Percentiles rank a stretch among this genome's conserved stretches.
phyloP scores from a whole-genome alignment of 192 early-diverging fungal genomes.

The Gonapodya prolifera region DNA sequence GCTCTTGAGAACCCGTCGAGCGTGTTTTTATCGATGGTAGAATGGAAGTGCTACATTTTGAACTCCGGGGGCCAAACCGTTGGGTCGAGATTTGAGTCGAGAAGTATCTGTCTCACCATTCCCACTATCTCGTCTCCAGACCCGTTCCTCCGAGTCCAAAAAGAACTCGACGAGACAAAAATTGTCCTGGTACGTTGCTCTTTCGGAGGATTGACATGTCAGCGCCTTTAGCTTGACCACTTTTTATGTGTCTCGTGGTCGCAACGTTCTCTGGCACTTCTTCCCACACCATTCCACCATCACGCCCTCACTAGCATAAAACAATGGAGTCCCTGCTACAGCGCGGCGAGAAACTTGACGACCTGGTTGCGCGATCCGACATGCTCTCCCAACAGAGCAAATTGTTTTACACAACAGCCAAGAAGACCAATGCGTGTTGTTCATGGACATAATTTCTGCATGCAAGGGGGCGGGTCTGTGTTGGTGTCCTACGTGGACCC shows the following conservation, averaged over 20 bases:
- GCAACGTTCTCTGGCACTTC: too few relatives aligned
- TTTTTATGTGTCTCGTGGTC: too few relatives aligned
- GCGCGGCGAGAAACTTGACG: conserved; percentile 80
- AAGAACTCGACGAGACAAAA: conserved; percentile 95
- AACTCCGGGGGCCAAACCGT: too few relatives aligned
- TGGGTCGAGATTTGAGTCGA: too few relatives aligned
- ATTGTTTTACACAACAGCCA: conserved; percentile 94
- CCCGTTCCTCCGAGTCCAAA: conserved; percentile 84
- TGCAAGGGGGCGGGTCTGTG: too few relatives aligned
- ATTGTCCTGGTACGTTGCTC: conserved; percentile 55
- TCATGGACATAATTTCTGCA: conserved; percentile 2
- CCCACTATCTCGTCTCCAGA: too few relatives aligned
- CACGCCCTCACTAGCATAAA: conserved; percentile 48
- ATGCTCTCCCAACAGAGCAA: conserved; percentile 80
- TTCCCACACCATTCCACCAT: too few relatives aligned
- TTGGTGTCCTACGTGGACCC: too few relatives aligned
- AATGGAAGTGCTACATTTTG: too few relatives aligned
- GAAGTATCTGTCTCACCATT: too few relatives aligned
- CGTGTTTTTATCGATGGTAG: too few relatives aligned
- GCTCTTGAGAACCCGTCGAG: too few relatives aligned
- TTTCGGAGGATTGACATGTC: not conserved
- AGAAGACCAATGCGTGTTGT: conserved; percentile 15
- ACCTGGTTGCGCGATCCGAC: conserved; percentile 69
- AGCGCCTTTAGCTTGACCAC: not conserved
- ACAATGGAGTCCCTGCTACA: conserved; percentile 84